These are phyloP conservation scores for Blastobotrys chiropterorum DNA, from an alignment of 805 yeast species.

Conservation along the genomic window DNA sequence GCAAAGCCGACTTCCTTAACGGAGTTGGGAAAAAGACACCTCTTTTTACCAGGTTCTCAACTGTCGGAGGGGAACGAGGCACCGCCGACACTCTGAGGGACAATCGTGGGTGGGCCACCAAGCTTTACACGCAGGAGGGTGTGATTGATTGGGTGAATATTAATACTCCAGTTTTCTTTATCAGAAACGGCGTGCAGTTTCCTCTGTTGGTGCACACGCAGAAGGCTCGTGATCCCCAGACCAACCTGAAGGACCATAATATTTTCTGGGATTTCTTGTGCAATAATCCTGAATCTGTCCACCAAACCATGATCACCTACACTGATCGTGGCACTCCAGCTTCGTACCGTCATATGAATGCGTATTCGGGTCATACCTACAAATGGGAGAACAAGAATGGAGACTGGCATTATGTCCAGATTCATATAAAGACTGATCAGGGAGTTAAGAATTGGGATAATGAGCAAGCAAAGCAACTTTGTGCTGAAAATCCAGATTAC, in stretches of 20 bases:
- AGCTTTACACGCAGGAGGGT: conserved; percentile 63
- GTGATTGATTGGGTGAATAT: conserved; percentile 67
- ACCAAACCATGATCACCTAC: conserved; percentile 52
- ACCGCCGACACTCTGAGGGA: conserved; percentile 62
- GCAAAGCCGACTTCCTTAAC: conserved; percentile 48
- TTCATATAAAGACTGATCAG: conserved; percentile 47
- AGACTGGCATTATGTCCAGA: conserved; percentile 48
- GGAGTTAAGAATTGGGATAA: conserved; percentile 42
- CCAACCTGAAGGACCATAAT: conserved; percentile 50
- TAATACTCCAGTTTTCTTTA: conserved; percentile 63
- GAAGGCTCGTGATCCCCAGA: conserved; percentile 56
- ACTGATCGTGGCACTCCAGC: conserved; percentile 57
- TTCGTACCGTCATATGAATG: conserved; percentile 50
- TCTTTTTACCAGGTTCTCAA: conserved; percentile 52
- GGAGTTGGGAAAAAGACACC: conserved; percentile 75
- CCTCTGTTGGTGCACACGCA: conserved; percentile 63
- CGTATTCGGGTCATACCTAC: conserved; percentile 61
- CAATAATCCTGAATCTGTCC: conserved; percentile 51
- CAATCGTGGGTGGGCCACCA: conserved; percentile 63
- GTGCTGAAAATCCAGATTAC: conserved; percentile 48
- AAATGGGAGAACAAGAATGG: conserved; percentile 49
- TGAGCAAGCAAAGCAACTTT: conserved; percentile 42
- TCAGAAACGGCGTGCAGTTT: conserved; percentile 59
- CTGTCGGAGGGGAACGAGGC: conserved; percentile 67
- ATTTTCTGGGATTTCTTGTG: conserved; percentile 53